A percentile compares a stretch with the other conserved stretches of the same genome.
Conservation (phyloP, 352 stramenopile species). For the Phytophthora foliorum region DNA sequence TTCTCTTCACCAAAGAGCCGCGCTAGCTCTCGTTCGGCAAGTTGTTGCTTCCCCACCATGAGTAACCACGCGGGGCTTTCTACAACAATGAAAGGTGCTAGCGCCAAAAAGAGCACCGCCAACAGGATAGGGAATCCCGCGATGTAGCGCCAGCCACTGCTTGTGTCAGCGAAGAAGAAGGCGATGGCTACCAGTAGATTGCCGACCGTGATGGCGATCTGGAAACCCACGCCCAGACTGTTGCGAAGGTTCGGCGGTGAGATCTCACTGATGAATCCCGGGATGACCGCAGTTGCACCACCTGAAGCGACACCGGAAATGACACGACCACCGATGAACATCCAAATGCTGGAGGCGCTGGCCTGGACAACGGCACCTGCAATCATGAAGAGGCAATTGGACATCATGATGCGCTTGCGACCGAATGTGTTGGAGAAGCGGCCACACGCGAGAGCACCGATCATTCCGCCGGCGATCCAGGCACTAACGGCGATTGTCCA, state of each 20-base stretch:
- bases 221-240: slow-evolving; percentile 38
- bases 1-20: slow-evolving; percentile 41
- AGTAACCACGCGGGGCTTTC: slow-evolving; percentile 37
- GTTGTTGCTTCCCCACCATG: slow-evolving; percentile 23
- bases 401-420: slow-evolving; percentile 27
- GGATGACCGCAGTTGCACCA: slow-evolving; percentile 33
- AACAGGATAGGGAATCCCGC: slow-evolving; percentile 43
- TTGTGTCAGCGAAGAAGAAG: slow-evolving; percentile 42
- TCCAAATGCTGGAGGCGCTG: slow-evolving; percentile 35
- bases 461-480: slow-evolving; percentile 46
- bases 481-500: slow-evolving; percentile 59
- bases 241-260: slow-evolving; percentile 41
- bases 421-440: slow-evolving; percentile 36
- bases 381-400: slow-evolving; percentile 51
- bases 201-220: slow-evolving; percentile 39
- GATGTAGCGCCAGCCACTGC: slow-evolving; percentile 41
- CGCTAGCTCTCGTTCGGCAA: slow-evolving; percentile 32
- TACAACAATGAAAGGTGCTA: slow-evolving; percentile 32
- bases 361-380: slow-evolving; percentile 43
- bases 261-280: slow-evolving; percentile 44
- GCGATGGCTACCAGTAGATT: slow-evolving; percentile 35
- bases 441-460: slow-evolving; percentile 42
- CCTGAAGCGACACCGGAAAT: slow-evolving; percentile 53
- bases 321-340: slow-evolving; percentile 46
- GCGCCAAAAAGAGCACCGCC: slow-evolving; percentile 31